These are phyloP conservation scores for Yamadazyma taylorii DNA, from an alignment of 1,139 yeast genomes.

Conservation along the genomic window DNA sequence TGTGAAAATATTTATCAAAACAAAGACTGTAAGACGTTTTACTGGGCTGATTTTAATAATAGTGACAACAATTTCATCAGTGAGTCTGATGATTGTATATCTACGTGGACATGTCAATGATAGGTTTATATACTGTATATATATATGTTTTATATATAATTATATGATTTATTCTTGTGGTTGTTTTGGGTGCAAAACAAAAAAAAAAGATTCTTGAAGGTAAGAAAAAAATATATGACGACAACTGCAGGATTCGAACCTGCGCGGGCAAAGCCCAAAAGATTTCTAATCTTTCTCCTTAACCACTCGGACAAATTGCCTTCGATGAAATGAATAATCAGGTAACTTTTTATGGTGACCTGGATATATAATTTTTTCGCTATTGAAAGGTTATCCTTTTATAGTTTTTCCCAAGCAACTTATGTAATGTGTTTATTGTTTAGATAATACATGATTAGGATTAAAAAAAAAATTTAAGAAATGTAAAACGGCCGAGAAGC, in stretches of 20 bases:
- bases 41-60: conserved; percentile 47
- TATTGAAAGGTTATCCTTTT: no score
- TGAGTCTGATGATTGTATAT: conserved; percentile 16
- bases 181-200: conserved; percentile 1
- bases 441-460: no score
- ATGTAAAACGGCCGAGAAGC: no score
- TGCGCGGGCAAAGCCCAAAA: conserved; percentile 74
- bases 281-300: conserved; percentile 54
- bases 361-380: no score
- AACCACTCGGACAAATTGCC: conserved; percentile 56
- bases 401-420: no score
- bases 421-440: no score
- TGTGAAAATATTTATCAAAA: conserved; percentile 43
- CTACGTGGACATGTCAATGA: conserved; percentile 29
- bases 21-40: conserved; percentile 46
- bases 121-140: background rate
- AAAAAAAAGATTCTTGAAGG: no score
- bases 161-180: background rate
- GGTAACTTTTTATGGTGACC: no score
- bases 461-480: no score
- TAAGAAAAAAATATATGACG: conserved; percentile 40
- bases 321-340: background rate
- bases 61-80: conserved; percentile 26
- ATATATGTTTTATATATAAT: background rate
- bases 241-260: conserved; percentile 90